phyloP scores from a whole-genome alignment of 1,284 basidiomycete species.

The Cutaneotrichosporon cyanovorans region DNA sequence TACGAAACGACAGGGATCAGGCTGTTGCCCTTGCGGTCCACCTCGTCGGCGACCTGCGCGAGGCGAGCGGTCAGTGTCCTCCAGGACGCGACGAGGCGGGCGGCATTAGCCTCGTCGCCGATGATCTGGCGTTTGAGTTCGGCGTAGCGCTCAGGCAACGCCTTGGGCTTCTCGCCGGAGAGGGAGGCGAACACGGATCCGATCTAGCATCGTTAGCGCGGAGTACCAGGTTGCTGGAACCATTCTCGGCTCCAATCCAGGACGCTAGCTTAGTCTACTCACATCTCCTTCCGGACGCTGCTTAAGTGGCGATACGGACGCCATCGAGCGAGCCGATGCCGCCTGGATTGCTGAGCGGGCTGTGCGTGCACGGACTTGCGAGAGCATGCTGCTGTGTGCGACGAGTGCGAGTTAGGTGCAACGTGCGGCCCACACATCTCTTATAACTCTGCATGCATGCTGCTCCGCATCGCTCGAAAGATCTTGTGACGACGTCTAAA shows the following conservation, averaged over 20 bases:
- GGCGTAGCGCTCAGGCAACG: slow-evolving; percentile 55
- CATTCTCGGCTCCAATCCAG: not conserved
- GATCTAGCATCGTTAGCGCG: slow-evolving; percentile 48
- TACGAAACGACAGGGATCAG: slow-evolving; percentile 53
- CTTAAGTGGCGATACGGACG: not conserved
- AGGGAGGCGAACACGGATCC: slow-evolving; percentile 56
- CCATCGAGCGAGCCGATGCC: not conserved
- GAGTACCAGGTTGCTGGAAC: too few species aligned
- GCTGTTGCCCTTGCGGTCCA: slow-evolving; percentile 48
- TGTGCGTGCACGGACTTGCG: not conserved
- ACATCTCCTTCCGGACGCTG: slow-evolving; percentile 17
- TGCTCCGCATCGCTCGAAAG: too few species aligned
- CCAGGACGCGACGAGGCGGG: slow-evolving; percentile 54
- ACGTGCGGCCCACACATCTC: too few species aligned
- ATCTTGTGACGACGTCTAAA: too few species aligned
- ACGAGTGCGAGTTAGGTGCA: too few species aligned
- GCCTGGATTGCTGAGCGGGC: not conserved
- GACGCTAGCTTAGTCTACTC: too few species aligned
- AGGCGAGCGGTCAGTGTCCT: slow-evolving; percentile 53
- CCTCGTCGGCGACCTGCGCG: slow-evolving; percentile 48
- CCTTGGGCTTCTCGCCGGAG: slow-evolving; percentile 45
- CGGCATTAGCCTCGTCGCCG: slow-evolving; percentile 45
- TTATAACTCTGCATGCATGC: too few species aligned
- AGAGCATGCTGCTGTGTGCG: not conserved
- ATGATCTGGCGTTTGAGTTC: slow-evolving; percentile 55